Conservation (phyloP, 768 basidiomycete genomes). For the Macrocybe gigantea region DNA sequence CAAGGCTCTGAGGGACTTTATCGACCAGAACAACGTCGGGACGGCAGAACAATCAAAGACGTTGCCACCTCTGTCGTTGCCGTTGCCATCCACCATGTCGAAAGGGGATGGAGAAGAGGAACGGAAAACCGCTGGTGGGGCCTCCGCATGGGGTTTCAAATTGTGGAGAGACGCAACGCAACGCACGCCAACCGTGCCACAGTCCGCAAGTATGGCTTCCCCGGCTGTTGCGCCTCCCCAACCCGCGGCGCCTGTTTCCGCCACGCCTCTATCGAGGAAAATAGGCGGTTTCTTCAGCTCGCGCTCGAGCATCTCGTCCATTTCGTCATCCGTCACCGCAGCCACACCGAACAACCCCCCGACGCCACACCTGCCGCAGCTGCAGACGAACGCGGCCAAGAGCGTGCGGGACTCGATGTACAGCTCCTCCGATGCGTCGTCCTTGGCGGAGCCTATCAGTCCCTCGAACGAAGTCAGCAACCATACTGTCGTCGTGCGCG, state of each 20-base stretch:
- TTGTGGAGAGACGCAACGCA: constrained; percentile 49
- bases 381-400: constrained; percentile 26
- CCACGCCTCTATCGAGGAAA: constrained; percentile 54
- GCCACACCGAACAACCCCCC: constrained; percentile 1
- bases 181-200: constrained; percentile 15
- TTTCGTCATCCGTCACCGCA: constrained; percentile 13
- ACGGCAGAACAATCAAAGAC: constrained; percentile 10
- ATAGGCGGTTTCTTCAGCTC: constrained; percentile 68
- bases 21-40: constrained; percentile 68
- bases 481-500: constrained; percentile 19
- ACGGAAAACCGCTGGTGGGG: constrained; percentile 20
- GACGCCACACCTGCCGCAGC: constrained; percentile 17
- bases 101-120: constrained; percentile 28
- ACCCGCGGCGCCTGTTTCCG: constrained; percentile 23
- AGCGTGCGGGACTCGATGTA: constrained; percentile 35
- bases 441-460: constrained; percentile 53
- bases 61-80: constrained; percentile 27
- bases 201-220: constrained; percentile 22
- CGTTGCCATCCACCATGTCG: constrained; percentile 34
- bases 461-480: constrained; percentile 35
- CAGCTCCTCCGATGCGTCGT: constrained; percentile 55
- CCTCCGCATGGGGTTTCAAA: constrained; percentile 62
- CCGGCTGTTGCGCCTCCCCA: constrained; percentile 15
- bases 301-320: constrained; percentile 44
- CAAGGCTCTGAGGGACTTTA: constrained; percentile 77